These are phyloP conservation scores for Fusarium fujikuroi DNA, from an alignment of 2,329 filamentous ascomycete species.

Conservation along the genomic window DNA sequence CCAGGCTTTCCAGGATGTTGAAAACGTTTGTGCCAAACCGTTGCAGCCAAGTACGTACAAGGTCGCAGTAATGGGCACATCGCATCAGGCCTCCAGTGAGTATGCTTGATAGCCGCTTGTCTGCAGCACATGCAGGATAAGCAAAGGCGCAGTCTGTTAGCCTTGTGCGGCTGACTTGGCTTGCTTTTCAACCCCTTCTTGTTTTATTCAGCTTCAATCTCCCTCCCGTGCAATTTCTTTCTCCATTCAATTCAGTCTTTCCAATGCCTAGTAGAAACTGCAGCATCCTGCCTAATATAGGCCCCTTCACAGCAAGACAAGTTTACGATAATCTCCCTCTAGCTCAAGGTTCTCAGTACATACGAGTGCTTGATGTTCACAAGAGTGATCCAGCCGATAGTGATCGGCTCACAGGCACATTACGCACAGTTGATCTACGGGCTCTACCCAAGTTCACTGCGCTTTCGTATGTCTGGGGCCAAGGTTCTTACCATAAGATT, in stretches of 20 bases:
- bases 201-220: background rate
- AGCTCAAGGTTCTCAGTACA: background rate
- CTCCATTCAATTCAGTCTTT: fast-evolving
- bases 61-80: fast-evolving
- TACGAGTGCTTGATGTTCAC: background rate
- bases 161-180: background rate
- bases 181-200: background rate
- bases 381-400: background rate
- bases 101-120: background rate
- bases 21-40: background rate
- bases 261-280: fast-evolving
- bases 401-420: background rate
- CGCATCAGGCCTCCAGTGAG: background rate
- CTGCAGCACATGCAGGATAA: background rate
- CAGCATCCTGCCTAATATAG: background rate
- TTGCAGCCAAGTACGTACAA: background rate
- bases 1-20: background rate
- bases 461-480: background rate
- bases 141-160: background rate
- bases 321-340: background rate
- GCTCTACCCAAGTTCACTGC: background rate
- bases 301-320: background rate
- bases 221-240: background rate
- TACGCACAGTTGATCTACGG: background rate
- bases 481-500: fast-evolving